Conservation (phyloP, 2,329 filamentous ascomycete genomes). For the Pseudocercospora crystallina region DNA sequence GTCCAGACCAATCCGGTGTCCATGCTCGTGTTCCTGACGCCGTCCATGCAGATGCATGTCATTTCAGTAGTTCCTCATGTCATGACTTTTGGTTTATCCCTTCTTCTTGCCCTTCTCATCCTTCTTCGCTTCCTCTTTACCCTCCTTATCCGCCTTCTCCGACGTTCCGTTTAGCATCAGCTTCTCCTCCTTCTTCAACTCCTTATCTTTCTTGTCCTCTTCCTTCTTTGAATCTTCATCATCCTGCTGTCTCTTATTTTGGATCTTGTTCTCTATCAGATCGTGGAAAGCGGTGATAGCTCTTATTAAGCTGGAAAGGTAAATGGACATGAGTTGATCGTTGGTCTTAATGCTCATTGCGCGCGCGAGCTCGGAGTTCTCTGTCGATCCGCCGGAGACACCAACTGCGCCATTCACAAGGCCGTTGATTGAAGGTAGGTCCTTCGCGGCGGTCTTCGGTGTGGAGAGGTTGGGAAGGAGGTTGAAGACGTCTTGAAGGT, state of each 20-base stretch:
- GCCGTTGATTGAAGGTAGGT: slow-evolving; percentile 52
- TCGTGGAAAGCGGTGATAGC: slow-evolving; percentile 99
- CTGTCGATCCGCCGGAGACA: slow-evolving; percentile 50
- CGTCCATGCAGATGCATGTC: slow-evolving; percentile 19
- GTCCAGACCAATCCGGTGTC: not conserved
- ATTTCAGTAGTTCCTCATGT: slow-evolving; percentile 20
- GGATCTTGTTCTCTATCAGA: slow-evolving; percentile 99
- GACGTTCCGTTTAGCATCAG: slow-evolving; percentile 58
- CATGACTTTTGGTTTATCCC: slow-evolving; percentile 38
- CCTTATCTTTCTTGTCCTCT: slow-evolving; percentile 54
- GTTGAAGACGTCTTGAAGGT: slow-evolving; percentile 99
- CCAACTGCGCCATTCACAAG: slow-evolving; percentile 58
- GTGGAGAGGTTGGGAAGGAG: slow-evolving; percentile 93
- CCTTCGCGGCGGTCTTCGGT: slow-evolving; percentile 67
- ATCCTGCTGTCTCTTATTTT: slow-evolving; percentile 95
- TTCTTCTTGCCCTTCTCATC: slow-evolving; percentile 54
- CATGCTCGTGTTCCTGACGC: slow-evolving; percentile 23
- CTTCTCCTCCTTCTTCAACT: slow-evolving; percentile 63
- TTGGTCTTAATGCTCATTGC: slow-evolving; percentile 99
- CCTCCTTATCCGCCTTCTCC: slow-evolving; percentile 49
- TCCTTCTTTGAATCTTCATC: slow-evolving; percentile 85
- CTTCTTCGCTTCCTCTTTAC: slow-evolving; percentile 53
- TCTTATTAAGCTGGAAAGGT: slow-evolving; percentile 91
- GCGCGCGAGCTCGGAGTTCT: slow-evolving; percentile 83
- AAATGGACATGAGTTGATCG: slow-evolving; percentile 98